These are phyloP conservation scores for Lepiota brunneoincarnata DNA, from an alignment of 768 basidiomycete species.

Conservation along the genomic window DNA sequence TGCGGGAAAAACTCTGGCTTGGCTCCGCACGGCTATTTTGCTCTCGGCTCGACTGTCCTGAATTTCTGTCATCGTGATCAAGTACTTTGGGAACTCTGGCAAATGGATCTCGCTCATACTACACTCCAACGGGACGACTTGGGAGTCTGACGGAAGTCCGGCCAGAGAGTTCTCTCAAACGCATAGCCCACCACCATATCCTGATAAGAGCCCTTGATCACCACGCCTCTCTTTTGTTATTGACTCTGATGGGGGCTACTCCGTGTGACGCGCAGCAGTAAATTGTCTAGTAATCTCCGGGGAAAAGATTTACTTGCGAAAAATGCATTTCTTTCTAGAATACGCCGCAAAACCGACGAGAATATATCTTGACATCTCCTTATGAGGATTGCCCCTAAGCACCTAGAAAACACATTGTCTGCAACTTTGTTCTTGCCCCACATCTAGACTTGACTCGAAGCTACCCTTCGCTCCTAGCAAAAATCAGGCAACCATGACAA, in stretches of 20 bases:
- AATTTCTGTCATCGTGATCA: neutral
- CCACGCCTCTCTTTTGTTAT: neutral
- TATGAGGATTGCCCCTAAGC: no score
- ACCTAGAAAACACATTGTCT: no score
- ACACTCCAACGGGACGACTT: neutral
- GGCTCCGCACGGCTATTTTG: neutral
- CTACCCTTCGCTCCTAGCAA: no score
- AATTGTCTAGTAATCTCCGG: neutral
- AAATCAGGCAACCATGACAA: neutral
- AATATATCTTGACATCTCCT: no score
- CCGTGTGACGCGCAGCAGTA: slow-evolving; percentile 2
- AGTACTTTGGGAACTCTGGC: neutral
- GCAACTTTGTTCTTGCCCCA: no score
- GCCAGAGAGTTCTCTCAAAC: neutral
- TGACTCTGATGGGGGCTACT: neutral
- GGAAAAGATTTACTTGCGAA: neutral
- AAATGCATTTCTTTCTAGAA: neutral
- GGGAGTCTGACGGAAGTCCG: neutral
- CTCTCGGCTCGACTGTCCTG: neutral
- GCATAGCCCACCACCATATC: neutral
- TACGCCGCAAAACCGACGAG: no score
- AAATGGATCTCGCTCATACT: neutral
- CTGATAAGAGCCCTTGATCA: neutral
- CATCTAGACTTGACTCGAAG: no score
- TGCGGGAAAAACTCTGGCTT: neutral